Percentiles rank a stretch among this genome's conserved stretches.
These are phyloP conservation scores for Synchytrium microbalum DNA, from an alignment of 371 early-diverging fungal species.

Conservation along the genomic window DNA sequence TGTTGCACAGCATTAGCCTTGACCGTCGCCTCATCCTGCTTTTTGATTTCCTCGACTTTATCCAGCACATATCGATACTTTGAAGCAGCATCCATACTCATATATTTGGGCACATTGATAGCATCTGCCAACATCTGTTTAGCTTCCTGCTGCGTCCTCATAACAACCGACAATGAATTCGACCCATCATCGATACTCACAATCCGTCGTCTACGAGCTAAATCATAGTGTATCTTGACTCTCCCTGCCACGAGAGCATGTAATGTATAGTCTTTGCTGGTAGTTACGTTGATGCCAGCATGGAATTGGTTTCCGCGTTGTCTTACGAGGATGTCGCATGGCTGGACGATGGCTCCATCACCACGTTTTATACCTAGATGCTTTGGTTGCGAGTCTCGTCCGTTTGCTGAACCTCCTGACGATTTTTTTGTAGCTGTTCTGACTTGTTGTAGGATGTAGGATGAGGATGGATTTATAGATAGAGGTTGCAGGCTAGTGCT, in stretches of 20 bases:
- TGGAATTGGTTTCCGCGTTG: slow-evolving; percentile 90
- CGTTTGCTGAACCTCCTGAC: slow-evolving; percentile 88
- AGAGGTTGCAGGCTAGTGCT: neutral
- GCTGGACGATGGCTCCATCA: slow-evolving; percentile 53
- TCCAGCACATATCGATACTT: slow-evolving; percentile 29
- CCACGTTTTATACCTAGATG: slow-evolving; percentile 88
- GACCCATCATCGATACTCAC: slow-evolving; percentile 62
- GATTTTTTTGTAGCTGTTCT: slow-evolving; percentile 89
- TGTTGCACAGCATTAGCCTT: slow-evolving; percentile 13
- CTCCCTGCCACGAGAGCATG: slow-evolving; percentile 76
- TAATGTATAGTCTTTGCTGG: slow-evolving; percentile 89
- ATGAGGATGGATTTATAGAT: neutral
- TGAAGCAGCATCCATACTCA: slow-evolving; percentile 20
- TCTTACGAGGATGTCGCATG: slow-evolving; percentile 87
- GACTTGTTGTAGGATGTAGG: slow-evolving; percentile 42
- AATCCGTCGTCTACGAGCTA: slow-evolving; percentile 63
- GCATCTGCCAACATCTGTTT: slow-evolving; percentile 28
- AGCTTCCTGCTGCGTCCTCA: slow-evolving; percentile 19
- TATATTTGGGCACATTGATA: slow-evolving; percentile 28
- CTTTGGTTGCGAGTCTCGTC: slow-evolving; percentile 89
- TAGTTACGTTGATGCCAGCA: slow-evolving; percentile 78
- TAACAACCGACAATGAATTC: neutral
- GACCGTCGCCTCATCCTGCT: slow-evolving; percentile 17
- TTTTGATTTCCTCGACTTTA: slow-evolving; percentile 20
- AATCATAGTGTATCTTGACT: slow-evolving; percentile 73